Percentiles rank a stretch among this genome's conserved stretches.
phyloP scores from a whole-genome alignment of 495 filamentous ascomycete genomes.

The Trichocladium antarcticum region DNA sequence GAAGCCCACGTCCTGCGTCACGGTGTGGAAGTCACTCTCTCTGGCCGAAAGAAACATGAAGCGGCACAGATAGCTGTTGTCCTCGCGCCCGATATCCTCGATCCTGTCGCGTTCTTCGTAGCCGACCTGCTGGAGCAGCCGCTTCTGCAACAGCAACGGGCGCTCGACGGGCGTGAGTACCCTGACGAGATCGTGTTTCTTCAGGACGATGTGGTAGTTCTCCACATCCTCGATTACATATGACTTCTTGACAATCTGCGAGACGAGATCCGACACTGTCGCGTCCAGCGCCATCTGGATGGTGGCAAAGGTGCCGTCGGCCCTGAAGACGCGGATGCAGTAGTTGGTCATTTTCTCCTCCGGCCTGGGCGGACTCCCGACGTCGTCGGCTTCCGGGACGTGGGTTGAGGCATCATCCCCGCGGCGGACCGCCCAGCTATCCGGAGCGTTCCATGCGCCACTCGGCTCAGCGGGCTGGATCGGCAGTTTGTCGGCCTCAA shows the following conservation, averaged over 20 bases:
- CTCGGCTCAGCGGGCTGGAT: conserved; percentile 25
- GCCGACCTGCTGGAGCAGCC: conserved; percentile 80
- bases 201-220: conserved; percentile 91
- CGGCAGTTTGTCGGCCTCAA: conserved; percentile 36
- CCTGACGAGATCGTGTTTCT: conserved; percentile 80
- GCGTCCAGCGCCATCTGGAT: conserved; percentile 70
- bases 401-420: conserved; percentile 44
- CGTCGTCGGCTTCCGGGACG: conserved; percentile 47
- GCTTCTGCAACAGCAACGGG: conserved; percentile 86
- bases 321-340: conserved; percentile 91
- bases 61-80: conserved; percentile 91
- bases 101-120: conserved; percentile 80
- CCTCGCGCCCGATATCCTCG: conserved; percentile 93
- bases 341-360: conserved; percentile 61
- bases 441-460: conserved; percentile 72
- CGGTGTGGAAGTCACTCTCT: conserved; percentile 60
- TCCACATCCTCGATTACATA: conserved; percentile 78
- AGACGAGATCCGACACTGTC: conserved; percentile 72
- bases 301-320: conserved; percentile 87
- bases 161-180: conserved; percentile 68
- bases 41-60: conserved; percentile 88
- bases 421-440: conserved; percentile 82
- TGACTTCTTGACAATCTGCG: conserved; percentile 78
- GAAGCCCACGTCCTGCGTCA: conserved; percentile 60
- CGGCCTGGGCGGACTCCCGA: conserved; percentile 46